Conservation (phyloP, 805 yeast species). For the Cephaloascus fragrans region DNA sequence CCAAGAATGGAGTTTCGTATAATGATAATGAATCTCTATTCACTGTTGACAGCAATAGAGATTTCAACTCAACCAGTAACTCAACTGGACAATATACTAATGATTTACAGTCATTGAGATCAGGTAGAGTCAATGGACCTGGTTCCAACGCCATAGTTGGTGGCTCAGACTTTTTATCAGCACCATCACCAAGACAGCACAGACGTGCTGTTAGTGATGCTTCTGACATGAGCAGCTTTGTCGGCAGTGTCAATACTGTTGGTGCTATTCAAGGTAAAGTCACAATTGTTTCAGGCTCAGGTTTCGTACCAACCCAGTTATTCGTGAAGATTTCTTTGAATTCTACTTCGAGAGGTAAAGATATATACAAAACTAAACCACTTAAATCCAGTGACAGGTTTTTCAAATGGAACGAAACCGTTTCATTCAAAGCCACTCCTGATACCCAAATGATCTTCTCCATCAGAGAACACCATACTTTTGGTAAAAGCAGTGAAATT, state of each 20-base stretch:
- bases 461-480: conserved; percentile 56
- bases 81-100: conserved; percentile 8
- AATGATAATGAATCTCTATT: conserved; percentile 4
- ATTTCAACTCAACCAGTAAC: background rate
- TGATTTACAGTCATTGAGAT: conserved; percentile 26
- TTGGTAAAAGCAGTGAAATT: conserved; percentile 60
- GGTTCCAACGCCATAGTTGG: conserved; percentile 9
- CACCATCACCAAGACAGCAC: conserved; percentile 22
- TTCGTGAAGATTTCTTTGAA: conserved; percentile 49
- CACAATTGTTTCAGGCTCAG: conserved; percentile 37
- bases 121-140: conserved; percentile 11
- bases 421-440: conserved; percentile 56
- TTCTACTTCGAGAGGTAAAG: conserved; percentile 38
- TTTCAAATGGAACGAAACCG: conserved; percentile 52
- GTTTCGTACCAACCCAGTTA: conserved; percentile 23
- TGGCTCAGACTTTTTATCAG: conserved; percentile 25
- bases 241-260: conserved; percentile 22
- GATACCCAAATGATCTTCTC: conserved; percentile 51
- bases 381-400: conserved; percentile 38
- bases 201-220: conserved; percentile 13
- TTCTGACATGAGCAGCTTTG: conserved; percentile 24
- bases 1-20: conserved; percentile 6
- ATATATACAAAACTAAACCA: conserved; percentile 54
- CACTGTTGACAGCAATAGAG: too few relatives aligned
- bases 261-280: conserved; percentile 44